Percentiles rank a stretch among this genome's conserved stretches.
These are phyloP conservation scores for Jacaranda mimosifolia DNA, from an alignment of 257 asterid genomes.

Conservation along the genomic window DNA sequence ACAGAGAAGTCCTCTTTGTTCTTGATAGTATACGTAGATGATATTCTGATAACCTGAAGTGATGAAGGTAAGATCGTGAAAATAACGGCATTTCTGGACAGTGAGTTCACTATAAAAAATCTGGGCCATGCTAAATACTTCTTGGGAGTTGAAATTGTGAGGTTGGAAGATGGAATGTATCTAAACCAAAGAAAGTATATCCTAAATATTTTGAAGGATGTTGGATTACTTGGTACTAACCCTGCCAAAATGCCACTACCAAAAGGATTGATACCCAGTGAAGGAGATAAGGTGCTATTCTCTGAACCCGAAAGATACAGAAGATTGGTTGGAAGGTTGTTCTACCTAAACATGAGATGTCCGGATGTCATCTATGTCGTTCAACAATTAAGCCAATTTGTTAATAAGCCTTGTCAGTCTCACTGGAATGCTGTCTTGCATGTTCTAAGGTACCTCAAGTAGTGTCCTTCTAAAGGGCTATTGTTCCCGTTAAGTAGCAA, in stretches of 20 bases:
- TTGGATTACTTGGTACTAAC: not conserved
- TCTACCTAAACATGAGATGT: not conserved
- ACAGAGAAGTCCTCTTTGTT: not conserved
- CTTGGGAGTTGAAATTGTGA: not conserved
- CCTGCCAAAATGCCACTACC: not conserved
- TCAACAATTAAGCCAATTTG: not conserved
- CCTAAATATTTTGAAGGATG: not conserved
- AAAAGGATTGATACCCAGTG: not conserved
- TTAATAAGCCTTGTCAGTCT: fast-evolving
- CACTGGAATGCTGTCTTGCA: not conserved
- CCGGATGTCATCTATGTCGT: not conserved
- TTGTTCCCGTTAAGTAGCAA: not conserved
- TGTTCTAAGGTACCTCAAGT: not conserved
- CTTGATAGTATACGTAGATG: not conserved
- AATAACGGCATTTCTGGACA: not conserved
- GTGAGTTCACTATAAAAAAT: not conserved
- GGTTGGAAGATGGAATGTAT: not conserved
- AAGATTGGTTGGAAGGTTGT: not conserved
- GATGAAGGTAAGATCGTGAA: not conserved
- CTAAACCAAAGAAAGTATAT: not conserved
- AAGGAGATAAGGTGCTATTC: too few species aligned
- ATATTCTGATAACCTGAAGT: not conserved
- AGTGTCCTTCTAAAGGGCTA: not conserved
- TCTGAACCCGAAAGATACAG: not conserved
- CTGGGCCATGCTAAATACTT: not conserved